Evolutionary conservation across 257 asterid species (phyloP), one percentile per base, ranked within the genome.

Genomic region (Jacaranda mimosifolia): DNA sequence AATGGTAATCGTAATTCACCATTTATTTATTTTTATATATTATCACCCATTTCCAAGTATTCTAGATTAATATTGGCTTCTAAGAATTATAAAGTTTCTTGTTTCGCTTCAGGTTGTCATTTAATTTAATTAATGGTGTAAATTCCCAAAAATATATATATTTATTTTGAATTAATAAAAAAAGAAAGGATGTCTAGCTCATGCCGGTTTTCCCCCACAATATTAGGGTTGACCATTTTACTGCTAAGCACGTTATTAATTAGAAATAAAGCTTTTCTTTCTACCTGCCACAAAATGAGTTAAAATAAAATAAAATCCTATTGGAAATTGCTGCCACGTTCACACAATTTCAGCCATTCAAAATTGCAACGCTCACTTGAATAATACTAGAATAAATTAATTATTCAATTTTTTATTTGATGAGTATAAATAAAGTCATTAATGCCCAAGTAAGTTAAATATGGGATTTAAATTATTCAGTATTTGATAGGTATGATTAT

Each of bases 231-330:
- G 83, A 80, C 80, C 35, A 68, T 21, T 79, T 79, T 58, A 79
- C 75, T 79, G 83, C 80, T 67, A 49, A 67, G 65, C 83, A 80
- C 83, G 83, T 74, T 80, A 67, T 68, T 49, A 42, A n/a, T 14
- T 19, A 19, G 14, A 57, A 14, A 57, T 57, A 57, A 57, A 57
- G 63, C 13, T 57, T 26, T 26, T 26, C 32, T 26, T 26, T 26
- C 32, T 26, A 26, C 32, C 32, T 26, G 32, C 32, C 32, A 7
- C 43, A 35, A 8, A 46, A 74, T 58, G 17, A 36, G 10, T 15
- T 43, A 17, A 15, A 40, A 11, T 46, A 14, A 75, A 53, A 18
- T 15, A 57, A 19, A 18, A 26, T 11, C 32, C 9, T 35, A 12
- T 10, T 42, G 67, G 56, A 63, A 10, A 70, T 42, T 78, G 68